A percentile compares a stretch with the other conserved stretches of the same genome.
These are phyloP conservation scores for Umbelopsis sp. DNA, from an alignment of 371 early-diverging fungal genomes.

Conservation along the genomic window DNA sequence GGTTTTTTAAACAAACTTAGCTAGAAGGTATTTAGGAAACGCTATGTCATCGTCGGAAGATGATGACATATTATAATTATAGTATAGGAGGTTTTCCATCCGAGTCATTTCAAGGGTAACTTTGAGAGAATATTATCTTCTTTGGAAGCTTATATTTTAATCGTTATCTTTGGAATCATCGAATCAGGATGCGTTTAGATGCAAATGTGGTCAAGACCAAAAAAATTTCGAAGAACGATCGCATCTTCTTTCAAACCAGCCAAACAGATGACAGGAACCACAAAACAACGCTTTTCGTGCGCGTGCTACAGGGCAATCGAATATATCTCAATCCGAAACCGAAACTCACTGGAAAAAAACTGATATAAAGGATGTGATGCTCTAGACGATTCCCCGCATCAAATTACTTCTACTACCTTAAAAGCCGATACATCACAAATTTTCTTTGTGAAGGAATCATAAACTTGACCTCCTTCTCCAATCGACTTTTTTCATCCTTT, in stretches of 20 bases:
- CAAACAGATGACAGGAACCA: slow-evolving; percentile 16
- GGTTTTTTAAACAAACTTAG: slow-evolving; percentile 4
- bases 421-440: neutral
- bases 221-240: slow-evolving; percentile 16
- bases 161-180: slow-evolving; percentile 18
- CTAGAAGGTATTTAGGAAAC: neutral
- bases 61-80: slow-evolving; percentile 18
- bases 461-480: neutral
- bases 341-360: neutral
- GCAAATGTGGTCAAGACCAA: slow-evolving; percentile 15
- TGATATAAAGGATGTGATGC: slow-evolving; percentile 3
- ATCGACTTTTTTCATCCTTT: neutral
- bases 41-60: slow-evolving; percentile 19
- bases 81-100: slow-evolving; percentile 8
- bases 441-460: neutral
- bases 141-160: slow-evolving; percentile 11
- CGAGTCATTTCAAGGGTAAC: slow-evolving; percentile 14
- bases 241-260: slow-evolving; percentile 7
- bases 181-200: slow-evolving; percentile 3
- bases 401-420: neutral
- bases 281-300: slow-evolving; percentile 12
- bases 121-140: neutral
- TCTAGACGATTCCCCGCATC: neutral
- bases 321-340: slow-evolving; percentile 10
- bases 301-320: slow-evolving; percentile 5